Evolutionary conservation across 192 early-diverging fungal species (phyloP), one percentile per base, ranked within the genome.

Genomic region (Entrophospora sp.): DNA sequence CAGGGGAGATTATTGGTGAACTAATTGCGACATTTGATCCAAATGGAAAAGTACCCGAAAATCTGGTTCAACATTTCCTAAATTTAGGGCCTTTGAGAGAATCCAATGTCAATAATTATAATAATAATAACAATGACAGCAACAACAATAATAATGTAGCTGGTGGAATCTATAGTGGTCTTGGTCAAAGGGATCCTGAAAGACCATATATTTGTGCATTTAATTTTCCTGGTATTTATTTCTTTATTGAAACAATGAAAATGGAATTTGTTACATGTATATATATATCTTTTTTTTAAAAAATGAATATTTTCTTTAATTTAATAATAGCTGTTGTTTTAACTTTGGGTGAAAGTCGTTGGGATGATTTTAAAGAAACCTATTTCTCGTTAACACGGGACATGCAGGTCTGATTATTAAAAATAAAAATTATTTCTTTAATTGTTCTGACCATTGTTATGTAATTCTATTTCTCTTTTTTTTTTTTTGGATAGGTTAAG

Each of bases 151-250:
- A 24, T 6, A 30, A 13, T 22, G 4, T 51, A 14, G 27, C 28
- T 22, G 20, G 46, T 16, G 20, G 31, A 49, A 0, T 31, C 2
- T 40, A 27, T 61, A 43, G 5, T 42, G 49, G 49, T 4, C 28
- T 55, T 67, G 75, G 59, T 71, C 75, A 46, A 73, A 77, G 60
- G 64, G 83, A 84, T 22, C 72, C 81, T 6, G 83, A 84, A 51
- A 71, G 79, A 24, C 74, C 77, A 7, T 53, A 75, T 25, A 75
- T 80, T 57, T 84, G 83, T 51, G 80, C 83, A 37, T 84, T 76
- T 61, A 84, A 78, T 32, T 84, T 82, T 55, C 83, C 83, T 35
- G 75, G 75, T 73, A 56, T n/a, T n/a, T n/a, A n/a, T n/a, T n/a
- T n/a, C n/a, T n/a, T n/a, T n/a, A n/a, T n/a, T n/a, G n/a, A n/a